Evolutionary conservation across 2,329 filamentous ascomycete genomes (phyloP), one percentile per base, ranked within the genome.

Genomic region (Sordariomycetes sp.): DNA sequence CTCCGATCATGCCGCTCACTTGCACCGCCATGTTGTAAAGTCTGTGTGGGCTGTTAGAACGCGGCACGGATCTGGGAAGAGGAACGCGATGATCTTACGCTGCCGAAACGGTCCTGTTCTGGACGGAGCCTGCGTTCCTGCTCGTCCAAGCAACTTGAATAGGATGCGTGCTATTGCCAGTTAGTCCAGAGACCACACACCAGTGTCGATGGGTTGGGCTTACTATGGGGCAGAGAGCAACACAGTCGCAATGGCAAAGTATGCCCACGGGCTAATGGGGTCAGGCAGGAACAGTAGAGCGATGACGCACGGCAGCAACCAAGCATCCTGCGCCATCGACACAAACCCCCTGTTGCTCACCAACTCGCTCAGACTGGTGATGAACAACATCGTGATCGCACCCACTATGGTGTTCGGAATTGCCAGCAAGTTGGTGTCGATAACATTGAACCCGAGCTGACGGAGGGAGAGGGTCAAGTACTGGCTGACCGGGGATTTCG

Each of bases 111-210:
- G 81, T 80, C 34, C 82, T 70, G 37, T 81, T 83, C 52, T 81
- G 74, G 3, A 84, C 81, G 14, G 76, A 77, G 53, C 80, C 80
- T 0, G 80, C 76, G 62, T 85, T 85, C 55, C 80, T 72, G 34
- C 77, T 81, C 3, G 76, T 80, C 71, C 80, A 80, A 0, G 79
- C 81, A 3, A 82, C 81, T 40, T 83, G 72, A 20, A 84, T 78
- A 0, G 81, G 79, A 64, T 85, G 78, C 5, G 68, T 67, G 58
- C 68, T 69, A 25, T n/a, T n/a, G n/a, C n/a, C n/a, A n/a, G n/a
- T n/a, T n/a, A n/a, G n/a, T n/a, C n/a, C n/a, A n/a, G n/a, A n/a
- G n/a, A n/a, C n/a, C 8, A 3, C 25, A 2, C 12, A 3, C 62
- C 46, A 59, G 53, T 20, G 59, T 22, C 22, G n/a, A n/a, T 20